Evolutionary conservation across 2,329 filamentous ascomycete species (phyloP).

Genomic region (Colletotrichum chlorophyti): DNA sequence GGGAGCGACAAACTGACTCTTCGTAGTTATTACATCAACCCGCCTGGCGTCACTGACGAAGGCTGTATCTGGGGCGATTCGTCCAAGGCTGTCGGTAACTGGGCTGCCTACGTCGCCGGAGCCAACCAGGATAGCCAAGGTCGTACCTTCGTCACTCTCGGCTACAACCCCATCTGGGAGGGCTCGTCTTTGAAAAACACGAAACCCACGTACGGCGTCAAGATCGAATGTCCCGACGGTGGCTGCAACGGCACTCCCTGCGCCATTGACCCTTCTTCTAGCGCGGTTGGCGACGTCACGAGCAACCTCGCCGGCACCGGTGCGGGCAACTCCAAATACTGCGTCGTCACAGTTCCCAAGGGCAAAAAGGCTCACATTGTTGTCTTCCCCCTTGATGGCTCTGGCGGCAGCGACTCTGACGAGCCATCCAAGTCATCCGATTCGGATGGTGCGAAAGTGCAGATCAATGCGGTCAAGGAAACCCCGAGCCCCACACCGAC

Average conservation of each 20-base stretch:
- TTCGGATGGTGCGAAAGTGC: constrained; percentile 14
- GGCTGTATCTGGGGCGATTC: constrained; percentile 77
- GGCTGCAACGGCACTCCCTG: constrained; percentile 79
- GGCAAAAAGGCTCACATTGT: constrained; percentile 73
- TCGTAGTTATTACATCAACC: constrained; percentile 76
- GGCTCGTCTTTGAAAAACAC: constrained; percentile 58
- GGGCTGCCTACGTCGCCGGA: constrained; percentile 78
- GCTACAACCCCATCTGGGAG: constrained; percentile 79
- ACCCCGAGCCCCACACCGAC: constrained; percentile 27
- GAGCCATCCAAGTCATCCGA: too few relatives aligned
- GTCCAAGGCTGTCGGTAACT: constrained; percentile 72
- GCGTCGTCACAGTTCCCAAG: constrained; percentile 76
- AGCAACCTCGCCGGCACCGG: constrained; percentile 62
- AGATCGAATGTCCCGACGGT: constrained; percentile 71
- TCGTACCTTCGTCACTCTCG: constrained; percentile 76
- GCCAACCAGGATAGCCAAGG: constrained; percentile 72
- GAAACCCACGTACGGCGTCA: constrained; percentile 71
- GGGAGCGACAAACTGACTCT: background rate
- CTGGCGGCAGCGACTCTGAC: constrained; percentile 36
- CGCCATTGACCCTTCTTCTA: constrained; percentile 67
- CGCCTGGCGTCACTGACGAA: constrained; percentile 68
- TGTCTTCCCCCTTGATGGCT: constrained; percentile 58
- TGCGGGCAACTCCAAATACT: constrained; percentile 74
- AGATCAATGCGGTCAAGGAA: constrained; percentile 19
- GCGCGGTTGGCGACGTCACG: constrained; percentile 63